Percentiles rank a stretch among this genome's conserved stretches.
phyloP scores from a whole-genome alignment of 2,329 filamentous ascomycete genomes.

The Talaromyces sp. region DNA sequence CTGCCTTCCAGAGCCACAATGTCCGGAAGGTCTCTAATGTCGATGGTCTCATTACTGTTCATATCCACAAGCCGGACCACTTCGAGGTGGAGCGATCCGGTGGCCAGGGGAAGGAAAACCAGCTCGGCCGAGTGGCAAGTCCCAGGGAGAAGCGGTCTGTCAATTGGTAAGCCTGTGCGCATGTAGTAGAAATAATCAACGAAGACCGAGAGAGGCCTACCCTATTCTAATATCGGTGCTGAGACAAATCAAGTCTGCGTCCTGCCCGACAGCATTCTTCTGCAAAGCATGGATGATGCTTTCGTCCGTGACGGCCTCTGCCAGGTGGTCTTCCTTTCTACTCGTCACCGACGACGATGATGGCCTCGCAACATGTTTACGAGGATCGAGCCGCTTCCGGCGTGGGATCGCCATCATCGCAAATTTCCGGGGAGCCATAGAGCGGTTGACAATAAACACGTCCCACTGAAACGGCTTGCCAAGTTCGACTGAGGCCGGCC shows the following conservation, averaged over 20 bases:
- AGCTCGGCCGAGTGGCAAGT: constrained; percentile 54
- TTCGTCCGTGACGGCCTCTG: constrained; percentile 53
- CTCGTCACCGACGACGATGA: constrained; percentile 40
- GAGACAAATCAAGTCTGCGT: constrained; percentile 51
- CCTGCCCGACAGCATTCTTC: constrained; percentile 44
- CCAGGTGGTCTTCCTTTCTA: constrained; percentile 31
- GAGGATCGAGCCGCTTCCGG: constrained; percentile 36
- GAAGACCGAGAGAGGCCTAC: constrained; percentile 32
- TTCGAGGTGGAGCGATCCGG: constrained; percentile 50
- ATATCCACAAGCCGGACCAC: constrained; percentile 52
- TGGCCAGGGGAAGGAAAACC: constrained; percentile 48
- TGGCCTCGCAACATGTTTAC: constrained; percentile 40
- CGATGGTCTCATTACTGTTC: constrained; percentile 50
- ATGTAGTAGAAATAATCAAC: neutral
- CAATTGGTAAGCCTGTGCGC: neutral
- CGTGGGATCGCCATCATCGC: constrained; percentile 50
- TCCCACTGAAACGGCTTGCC: constrained; percentile 51
- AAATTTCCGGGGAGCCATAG: constrained; percentile 48
- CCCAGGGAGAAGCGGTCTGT: constrained; percentile 48
- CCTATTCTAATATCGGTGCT: constrained; percentile 56
- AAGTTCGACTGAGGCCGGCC: constrained; percentile 45
- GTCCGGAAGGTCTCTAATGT: constrained; percentile 54
- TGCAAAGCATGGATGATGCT: constrained; percentile 53
- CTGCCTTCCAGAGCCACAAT: constrained; percentile 38
- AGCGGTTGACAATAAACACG: constrained; percentile 57